Evolutionary conservation across 75 land plant species (phyloP).

Genomic region (Cryptomeria japonica): DNA sequence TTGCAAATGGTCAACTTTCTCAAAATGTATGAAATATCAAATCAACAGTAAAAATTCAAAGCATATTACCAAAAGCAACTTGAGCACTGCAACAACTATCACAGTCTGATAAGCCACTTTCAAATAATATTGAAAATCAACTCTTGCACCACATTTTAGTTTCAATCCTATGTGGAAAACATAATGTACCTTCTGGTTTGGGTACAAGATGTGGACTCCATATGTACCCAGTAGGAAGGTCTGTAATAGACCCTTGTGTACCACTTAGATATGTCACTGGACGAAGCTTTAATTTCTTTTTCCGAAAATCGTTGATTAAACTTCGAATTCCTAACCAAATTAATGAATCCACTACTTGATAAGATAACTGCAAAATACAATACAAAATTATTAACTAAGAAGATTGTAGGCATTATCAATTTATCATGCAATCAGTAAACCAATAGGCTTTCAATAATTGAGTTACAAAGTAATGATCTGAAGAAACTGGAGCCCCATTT

Average conservation of each 20-base stretch:
- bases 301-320: conserved; percentile 86
- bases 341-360: conserved; percentile 96
- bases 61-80: not conserved
- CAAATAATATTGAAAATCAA: not conserved
- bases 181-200: conserved; percentile 81
- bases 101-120: not conserved
- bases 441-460: not conserved
- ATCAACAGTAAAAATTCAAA: not conserved
- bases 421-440: not conserved
- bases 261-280: conserved; percentile 97
- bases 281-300: conserved; percentile 90
- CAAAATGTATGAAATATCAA: not conserved
- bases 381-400: not conserved
- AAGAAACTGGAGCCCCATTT: not conserved
- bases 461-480: not conserved
- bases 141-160: not conserved
- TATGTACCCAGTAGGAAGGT: conserved; percentile 91
- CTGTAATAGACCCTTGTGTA: conserved; percentile 69
- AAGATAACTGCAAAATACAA: conserved; percentile 73
- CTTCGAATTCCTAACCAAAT: conserved; percentile 97
- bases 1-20: not conserved
- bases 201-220: conserved; percentile 99
- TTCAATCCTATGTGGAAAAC: not conserved
- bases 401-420: not conserved
- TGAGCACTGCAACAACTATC: not conserved